Evolutionary conservation across 305 asterid genomes (phyloP).

Genomic region (Rubia peregrina): DNA sequence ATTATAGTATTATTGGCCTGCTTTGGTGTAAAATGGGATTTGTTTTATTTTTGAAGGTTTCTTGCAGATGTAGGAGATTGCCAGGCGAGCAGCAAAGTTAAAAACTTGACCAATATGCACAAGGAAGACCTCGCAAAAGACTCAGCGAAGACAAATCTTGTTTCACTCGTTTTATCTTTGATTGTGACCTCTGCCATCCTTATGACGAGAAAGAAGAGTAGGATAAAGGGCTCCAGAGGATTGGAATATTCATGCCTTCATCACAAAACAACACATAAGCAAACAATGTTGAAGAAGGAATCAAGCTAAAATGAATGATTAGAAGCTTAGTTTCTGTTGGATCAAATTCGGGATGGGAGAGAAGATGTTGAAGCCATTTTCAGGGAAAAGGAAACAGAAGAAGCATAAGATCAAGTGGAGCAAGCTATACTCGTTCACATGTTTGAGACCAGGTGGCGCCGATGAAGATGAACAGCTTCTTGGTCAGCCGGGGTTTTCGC

Average conservation of each 20-base stretch:
- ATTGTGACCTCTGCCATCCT: not conserved
- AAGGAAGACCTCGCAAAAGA: not conserved
- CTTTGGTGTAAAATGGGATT: not conserved
- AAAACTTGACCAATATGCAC: not conserved
- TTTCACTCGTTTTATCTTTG: not conserved
- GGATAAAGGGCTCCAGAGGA: not conserved
- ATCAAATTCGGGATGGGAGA: not conserved
- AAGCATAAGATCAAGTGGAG: slow-evolving; percentile 62
- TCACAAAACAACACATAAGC: not conserved
- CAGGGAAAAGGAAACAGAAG: slow-evolving; percentile 36
- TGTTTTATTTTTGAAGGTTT: not conserved
- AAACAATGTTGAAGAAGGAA: not conserved
- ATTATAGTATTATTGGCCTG: not conserved
- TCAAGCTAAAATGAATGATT: not conserved
- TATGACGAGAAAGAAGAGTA: slow-evolving; percentile 6
- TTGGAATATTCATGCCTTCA: slow-evolving; percentile 8
- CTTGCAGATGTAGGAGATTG: slow-evolving; percentile 2
- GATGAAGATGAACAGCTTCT: slow-evolving; percentile 21
- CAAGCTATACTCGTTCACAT: slow-evolving; percentile 58
- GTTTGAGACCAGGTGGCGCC: slow-evolving; percentile 31
- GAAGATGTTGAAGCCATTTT: slow-evolving; percentile 5
- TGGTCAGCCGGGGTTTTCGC: slow-evolving; percentile 54
- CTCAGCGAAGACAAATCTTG: not conserved
- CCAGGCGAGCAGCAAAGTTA: not conserved
- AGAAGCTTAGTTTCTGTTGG: no score